Evolutionary conservation across 192 early-diverging fungal genomes (phyloP), one percentile per base, ranked within the genome.

Genomic region (Coemansia asiatica): DNA sequence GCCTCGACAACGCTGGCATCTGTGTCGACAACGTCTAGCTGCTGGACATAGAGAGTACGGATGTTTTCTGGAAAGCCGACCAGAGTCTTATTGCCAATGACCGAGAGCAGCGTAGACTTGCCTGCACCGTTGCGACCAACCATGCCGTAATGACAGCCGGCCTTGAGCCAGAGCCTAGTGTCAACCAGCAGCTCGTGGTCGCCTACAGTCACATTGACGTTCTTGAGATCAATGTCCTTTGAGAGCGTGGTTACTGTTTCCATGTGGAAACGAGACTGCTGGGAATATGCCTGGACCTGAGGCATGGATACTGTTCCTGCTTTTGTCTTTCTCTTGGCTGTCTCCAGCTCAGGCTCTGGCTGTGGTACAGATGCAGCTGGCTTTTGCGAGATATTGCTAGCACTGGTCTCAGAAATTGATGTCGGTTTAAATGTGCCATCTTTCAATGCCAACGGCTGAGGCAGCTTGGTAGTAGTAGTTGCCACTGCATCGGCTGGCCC

Each of bases 111-210:
- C 18, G 97, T 99, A 46, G 94, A 96, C 74, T 96, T 95, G 74
- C 95, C 94, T 12, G 86, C 91, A 75, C 94, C 95, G 76, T 93
- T 93, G 69, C 93, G 93, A 35, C 95, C 97, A 53, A 99, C 94
- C 61, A 99, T 71, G n/a, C 79, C 79, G 56, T 96, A 96, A 60
- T 85, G 86, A 19, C 86, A 86, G 18, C 91, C 91, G 22, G 85
- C 64, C 61, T 90, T 92, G 38, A 96, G 82, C 78, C 86, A 83
- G 49, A 97, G 76, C 13, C 89, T 80, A 4, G 94, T 80, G 67
- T 94, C 91, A 21, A 84, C 81, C 13, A 97, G 85, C 16, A 97
- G 65, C 28, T 90, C 85, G 13, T 54, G 60, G 25, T 86, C 85
- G n/a, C 85, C 85, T 46, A 97, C 79, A 9, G 82, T 83, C 27